These are phyloP conservation scores for Theileria orientalis DNA, from an alignment of 169 alveolate genomes.

Conservation along the genomic window DNA sequence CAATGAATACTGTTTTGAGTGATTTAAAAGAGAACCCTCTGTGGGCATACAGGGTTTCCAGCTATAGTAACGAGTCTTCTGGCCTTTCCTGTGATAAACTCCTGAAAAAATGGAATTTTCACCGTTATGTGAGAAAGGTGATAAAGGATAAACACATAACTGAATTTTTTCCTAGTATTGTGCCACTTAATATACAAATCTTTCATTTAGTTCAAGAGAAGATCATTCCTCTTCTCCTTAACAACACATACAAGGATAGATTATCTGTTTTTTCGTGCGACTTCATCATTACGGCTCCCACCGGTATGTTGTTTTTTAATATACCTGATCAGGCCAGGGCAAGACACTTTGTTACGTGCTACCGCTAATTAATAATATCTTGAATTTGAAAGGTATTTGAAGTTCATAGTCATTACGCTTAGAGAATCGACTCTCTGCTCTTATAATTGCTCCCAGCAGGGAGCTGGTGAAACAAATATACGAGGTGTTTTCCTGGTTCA, in stretches of 20 bases:
- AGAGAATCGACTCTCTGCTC: constrained; percentile 18
- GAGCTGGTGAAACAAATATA: constrained; percentile 92
- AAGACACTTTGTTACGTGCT: constrained; percentile 58
- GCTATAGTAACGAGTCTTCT: background rate
- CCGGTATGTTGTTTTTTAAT: constrained; percentile 13
- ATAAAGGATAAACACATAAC: constrained; percentile 26
- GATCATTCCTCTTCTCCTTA: constrained; percentile 40
- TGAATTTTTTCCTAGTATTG: constrained; percentile 38
- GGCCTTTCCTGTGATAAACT: constrained; percentile 24
- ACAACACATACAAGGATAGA: constrained; percentile 23
- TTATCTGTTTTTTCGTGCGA: constrained; percentile 40
- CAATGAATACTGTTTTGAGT: background rate
- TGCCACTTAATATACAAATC: background rate
- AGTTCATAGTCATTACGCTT: background rate
- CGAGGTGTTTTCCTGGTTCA: constrained; percentile 46
- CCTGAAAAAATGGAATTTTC: constrained; percentile 51
- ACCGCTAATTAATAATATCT: constrained; percentile 48
- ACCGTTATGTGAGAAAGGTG: constrained; percentile 22
- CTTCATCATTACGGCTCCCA: constrained; percentile 56
- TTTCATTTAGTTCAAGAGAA: constrained; percentile 42
- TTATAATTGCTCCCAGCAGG: constrained; percentile 91
- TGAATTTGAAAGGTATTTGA: constrained; percentile 25
- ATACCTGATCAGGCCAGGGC: constrained; percentile 46
- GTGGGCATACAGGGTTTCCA: constrained; percentile 46
- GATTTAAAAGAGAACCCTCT: constrained; percentile 27